These are phyloP conservation scores for Cryptococcus sp. DNA, from an alignment of 1,284 basidiomycete species.

Conservation along the genomic window DNA sequence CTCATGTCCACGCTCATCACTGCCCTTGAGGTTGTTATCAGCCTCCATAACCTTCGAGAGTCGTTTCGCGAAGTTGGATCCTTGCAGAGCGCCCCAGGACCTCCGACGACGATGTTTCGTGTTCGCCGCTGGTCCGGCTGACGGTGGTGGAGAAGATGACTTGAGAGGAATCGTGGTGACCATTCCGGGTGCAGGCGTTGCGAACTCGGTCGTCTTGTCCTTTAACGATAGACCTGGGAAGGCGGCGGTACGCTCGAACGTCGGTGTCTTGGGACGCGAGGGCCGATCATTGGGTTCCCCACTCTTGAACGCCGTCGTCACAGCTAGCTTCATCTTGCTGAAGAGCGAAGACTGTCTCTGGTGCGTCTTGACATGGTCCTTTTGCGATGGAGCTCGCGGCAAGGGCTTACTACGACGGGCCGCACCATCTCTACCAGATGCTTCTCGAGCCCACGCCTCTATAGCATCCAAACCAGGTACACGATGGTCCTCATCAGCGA, in stretches of 20 bases:
- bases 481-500: background rate
- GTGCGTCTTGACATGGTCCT: background rate
- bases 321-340: background rate
- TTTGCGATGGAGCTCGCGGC: background rate
- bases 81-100: slow-evolving; percentile 7
- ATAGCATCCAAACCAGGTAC: background rate
- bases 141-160: slow-evolving; percentile 1
- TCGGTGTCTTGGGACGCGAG: no score
- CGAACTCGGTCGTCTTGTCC: no score
- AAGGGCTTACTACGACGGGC: background rate
- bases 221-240: no score
- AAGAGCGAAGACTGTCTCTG: background rate
- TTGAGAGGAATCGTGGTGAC: no score
- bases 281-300: no score
- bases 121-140: background rate
- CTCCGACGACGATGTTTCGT: background rate
- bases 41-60: slow-evolving; percentile 4
- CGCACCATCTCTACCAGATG: background rate
- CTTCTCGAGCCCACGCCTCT: background rate
- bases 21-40: slow-evolving; percentile 1
- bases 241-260: no score
- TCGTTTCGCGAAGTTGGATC: slow-evolving; percentile 2
- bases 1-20: no score
- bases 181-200: no score
- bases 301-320: background rate